These are phyloP conservation scores for Rhizopogon vinicolor DNA, from an alignment of 768 basidiomycete genomes.

Conservation along the genomic window DNA sequence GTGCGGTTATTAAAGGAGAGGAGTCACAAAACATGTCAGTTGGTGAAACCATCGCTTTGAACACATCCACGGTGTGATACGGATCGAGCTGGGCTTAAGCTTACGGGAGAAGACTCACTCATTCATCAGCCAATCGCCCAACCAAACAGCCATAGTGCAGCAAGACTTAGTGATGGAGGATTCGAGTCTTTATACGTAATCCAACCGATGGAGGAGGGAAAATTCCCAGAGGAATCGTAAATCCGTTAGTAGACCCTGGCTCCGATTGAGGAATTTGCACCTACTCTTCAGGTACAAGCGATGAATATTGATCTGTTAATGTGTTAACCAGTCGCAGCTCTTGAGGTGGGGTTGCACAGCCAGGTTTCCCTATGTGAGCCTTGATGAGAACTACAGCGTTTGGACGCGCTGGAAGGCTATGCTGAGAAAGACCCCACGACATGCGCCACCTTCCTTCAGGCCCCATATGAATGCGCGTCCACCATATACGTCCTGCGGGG, in stretches of 20 bases:
- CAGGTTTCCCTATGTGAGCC: neutral
- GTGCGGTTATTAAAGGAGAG: too few relatives aligned
- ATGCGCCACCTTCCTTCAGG: neutral
- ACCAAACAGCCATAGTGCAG: too few relatives aligned
- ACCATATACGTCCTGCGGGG: neutral
- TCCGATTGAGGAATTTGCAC: neutral
- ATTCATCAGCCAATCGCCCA: neutral
- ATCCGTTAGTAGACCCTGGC: too few relatives aligned
- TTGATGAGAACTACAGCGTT: neutral
- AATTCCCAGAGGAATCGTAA: too few relatives aligned
- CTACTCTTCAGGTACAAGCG: neutral
- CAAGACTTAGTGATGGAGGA: too few relatives aligned
- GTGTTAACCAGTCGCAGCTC: neutral
- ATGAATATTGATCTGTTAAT: neutral
- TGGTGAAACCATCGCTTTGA: too few relatives aligned
- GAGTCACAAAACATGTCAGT: too few relatives aligned
- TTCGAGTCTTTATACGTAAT: too few relatives aligned
- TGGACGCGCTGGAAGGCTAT: neutral
- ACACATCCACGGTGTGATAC: neutral
- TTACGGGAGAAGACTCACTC: neutral
- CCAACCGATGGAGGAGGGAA: too few relatives aligned
- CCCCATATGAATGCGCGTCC: neutral
- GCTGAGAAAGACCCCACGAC: neutral
- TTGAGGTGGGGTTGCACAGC: neutral
- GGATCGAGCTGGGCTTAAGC: neutral